phyloP scores from a whole-genome alignment of 176 grass and related monocot genomes.

The Poa pratensis region DNA sequence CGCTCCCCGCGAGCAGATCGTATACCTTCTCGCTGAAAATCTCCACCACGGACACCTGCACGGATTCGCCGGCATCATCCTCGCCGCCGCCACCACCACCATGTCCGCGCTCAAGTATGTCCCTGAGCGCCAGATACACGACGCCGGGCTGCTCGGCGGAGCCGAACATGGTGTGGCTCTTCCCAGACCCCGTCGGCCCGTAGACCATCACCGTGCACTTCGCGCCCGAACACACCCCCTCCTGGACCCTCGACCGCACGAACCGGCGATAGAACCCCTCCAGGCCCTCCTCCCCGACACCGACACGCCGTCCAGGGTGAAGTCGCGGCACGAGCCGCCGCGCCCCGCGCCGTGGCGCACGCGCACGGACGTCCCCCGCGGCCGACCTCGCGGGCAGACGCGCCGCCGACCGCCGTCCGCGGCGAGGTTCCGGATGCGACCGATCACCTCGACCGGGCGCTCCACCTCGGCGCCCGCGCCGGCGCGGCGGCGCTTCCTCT shows the following conservation, averaged over 20 bases:
- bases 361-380: conserved; percentile 51
- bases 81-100: conserved; percentile 20
- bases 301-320: conserved; percentile 80
- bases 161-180: conserved; percentile 96
- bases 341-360: conserved; percentile 61
- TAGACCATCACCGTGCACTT: conserved; percentile 97
- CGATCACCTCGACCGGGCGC: no score
- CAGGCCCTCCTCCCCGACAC: conserved; percentile 75
- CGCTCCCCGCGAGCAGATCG: conserved; percentile 61
- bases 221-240: conserved; percentile 68
- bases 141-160: conserved; percentile 68
- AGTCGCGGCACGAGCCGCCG: conserved; percentile 58
- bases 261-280: conserved; percentile 79
- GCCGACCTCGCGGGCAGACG: conserved; percentile 60
- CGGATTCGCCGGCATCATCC: conserved; percentile 50
- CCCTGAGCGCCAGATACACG: conserved; percentile 82
- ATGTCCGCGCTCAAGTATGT: conserved; percentile 55
- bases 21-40: conserved; percentile 92
- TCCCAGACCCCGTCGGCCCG: conserved; percentile 72
- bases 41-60: conserved; percentile 74
- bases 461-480: no score
- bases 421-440: no score
- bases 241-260: conserved; percentile 63
- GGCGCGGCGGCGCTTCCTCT: no score
- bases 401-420: conserved; percentile 30